Conservation (phyloP, 2,329 filamentous ascomycete species). For the Hypoxylon sp. region DNA sequence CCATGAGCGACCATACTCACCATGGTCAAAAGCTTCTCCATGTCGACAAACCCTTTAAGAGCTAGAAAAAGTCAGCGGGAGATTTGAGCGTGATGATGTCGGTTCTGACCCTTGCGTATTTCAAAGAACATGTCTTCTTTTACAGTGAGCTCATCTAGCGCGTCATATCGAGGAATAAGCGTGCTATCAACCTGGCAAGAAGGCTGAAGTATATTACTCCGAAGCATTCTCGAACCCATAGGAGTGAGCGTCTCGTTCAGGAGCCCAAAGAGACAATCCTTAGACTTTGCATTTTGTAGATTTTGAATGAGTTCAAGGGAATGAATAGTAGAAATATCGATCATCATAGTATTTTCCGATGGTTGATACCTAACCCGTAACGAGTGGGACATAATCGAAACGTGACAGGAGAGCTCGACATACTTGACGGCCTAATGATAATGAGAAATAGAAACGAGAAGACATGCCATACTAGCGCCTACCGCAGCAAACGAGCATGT, state of each 20-base stretch:
- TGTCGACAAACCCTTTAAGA: constrained; percentile 81
- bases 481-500: constrained; percentile 89
- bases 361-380: constrained; percentile 89
- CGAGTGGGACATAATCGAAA: constrained; percentile 82
- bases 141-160: constrained; percentile 83
- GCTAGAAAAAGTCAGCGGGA: constrained; percentile 61
- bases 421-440: constrained; percentile 79
- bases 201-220: constrained; percentile 90
- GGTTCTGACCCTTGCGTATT: constrained; percentile 74
- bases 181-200: constrained; percentile 77
- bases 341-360: constrained; percentile 94
- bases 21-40: constrained; percentile 83
- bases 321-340: constrained; percentile 88
- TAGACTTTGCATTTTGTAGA: constrained; percentile 80
- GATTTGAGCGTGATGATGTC: not conserved
- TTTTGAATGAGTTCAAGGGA: constrained; percentile 95
- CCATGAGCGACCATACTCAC: constrained; percentile 58
- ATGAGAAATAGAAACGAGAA: constrained; percentile 37
- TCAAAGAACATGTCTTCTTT: constrained; percentile 89
- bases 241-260: constrained; percentile 88
- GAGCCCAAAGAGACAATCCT: constrained; percentile 85
- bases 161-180: constrained; percentile 81
- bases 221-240: constrained; percentile 88
- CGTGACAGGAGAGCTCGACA: constrained; percentile 77
- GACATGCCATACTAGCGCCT: constrained; percentile 53